Percentiles rank a stretch among this genome's conserved stretches.
Conservation (phyloP, 768 basidiomycete species). For the Guyanaporus albipodus region DNA sequence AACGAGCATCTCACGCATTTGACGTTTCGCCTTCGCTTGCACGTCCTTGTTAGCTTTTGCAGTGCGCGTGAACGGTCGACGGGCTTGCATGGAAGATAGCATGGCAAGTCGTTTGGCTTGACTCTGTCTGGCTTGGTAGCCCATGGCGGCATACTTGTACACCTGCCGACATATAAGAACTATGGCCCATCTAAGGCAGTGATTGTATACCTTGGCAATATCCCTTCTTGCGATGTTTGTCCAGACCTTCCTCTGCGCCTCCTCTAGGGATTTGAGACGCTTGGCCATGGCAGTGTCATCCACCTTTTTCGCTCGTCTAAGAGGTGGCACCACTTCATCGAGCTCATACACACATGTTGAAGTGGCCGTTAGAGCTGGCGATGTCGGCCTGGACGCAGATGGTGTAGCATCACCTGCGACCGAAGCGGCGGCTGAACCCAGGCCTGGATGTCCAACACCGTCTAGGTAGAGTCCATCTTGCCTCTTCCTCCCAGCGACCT, state of each 20-base stretch:
- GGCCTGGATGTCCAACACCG: constrained; percentile 43
- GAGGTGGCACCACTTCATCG: constrained; percentile 62
- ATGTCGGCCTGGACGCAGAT: constrained; percentile 62
- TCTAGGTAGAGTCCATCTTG: constrained; percentile 48
- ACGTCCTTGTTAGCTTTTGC: constrained; percentile 78
- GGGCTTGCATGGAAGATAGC: constrained; percentile 71
- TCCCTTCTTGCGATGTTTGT: constrained; percentile 82
- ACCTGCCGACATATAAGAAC: constrained; percentile 45
- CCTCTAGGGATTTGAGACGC: constrained; percentile 73
- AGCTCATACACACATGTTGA: constrained; percentile 68
- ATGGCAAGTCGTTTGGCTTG: constrained; percentile 76
- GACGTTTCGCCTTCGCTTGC: constrained; percentile 78
- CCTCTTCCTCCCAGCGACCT: constrained; percentile 53
- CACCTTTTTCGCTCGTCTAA: constrained; percentile 74
- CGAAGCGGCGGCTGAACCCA: constrained; percentile 46
- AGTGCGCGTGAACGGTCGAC: constrained; percentile 68
- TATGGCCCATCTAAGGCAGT: not conserved
- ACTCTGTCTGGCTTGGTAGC: constrained; percentile 60
- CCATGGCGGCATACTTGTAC: constrained; percentile 69
- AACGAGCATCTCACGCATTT: constrained; percentile 94
- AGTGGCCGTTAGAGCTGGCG: constrained; percentile 52
- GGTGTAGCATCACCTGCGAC: constrained; percentile 71
- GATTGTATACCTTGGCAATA: constrained; percentile 62
- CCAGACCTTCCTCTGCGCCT: constrained; percentile 87
- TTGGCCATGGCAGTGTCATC: constrained; percentile 71